Evolutionary conservation across 495 filamentous ascomycete species (phyloP), one percentile per base, ranked within the genome.

Genomic region (Penicillium angulare): DNA sequence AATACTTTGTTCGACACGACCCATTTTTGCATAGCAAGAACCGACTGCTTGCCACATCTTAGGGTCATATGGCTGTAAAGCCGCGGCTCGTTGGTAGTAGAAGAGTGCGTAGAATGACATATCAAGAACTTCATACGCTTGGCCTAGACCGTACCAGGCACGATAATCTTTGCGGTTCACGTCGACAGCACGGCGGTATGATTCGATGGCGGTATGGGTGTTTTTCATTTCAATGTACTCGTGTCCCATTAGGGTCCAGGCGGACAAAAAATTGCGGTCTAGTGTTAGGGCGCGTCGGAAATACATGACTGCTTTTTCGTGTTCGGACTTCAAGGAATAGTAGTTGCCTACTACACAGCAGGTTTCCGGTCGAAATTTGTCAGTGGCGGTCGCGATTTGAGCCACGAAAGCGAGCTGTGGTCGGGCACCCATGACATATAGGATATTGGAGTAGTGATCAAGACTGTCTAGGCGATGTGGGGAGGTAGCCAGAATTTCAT

Each of bases 211-310:
- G 0, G 95, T 92, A 60, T 99, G 95, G 0, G 95, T 99, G 60
- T 99, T 99, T 60, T 97, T 99, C 74, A 99, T 86, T 65, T 99
- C 95, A 27, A 97, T 89, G 66, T 97, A 99, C 64, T 99, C 95
- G 65, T 97, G 95, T 7, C 95, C 95, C 95, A 99, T 99, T 0
- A 99, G 77, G 1, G 92, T 99, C 95, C 95, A 99, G 12, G 95
- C 95, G 4, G 89, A 92, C 24, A 96, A 76, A 56, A 92, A 99
- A 34, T 81, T 86, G 8, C 92, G 87, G 64, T 99, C 95, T 1
- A 99, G 78, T 2, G 89, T 96, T n/a, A 99, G 74, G 0, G 95
- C 95, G 15, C 95, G 88, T 4, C 95, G 88, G 75, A 99, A 99
- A 70, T 97, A 97, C 68, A 95, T 88, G 18, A 97, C 90, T 0